phyloP scores from a whole-genome alignment of 106 monocot species.

The Allium fistulosum region DNA sequence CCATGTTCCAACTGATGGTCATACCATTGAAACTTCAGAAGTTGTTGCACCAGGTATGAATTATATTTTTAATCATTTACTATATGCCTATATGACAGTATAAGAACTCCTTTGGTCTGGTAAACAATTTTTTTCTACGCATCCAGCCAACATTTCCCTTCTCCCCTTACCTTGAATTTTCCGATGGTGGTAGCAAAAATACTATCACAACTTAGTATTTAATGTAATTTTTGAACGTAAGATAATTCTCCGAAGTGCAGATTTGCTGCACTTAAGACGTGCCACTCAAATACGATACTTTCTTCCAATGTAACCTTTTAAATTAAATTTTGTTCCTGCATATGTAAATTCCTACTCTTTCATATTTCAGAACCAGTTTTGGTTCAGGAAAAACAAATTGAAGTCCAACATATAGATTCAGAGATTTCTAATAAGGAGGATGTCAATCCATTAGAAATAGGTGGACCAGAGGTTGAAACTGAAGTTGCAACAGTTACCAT shows the following conservation, averaged over 20 bases:
- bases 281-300: neutral
- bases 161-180: no score
- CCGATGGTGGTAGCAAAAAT: no score
- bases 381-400: slow-evolving; percentile 9
- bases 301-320: no score
- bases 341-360: neutral
- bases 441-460: slow-evolving; percentile 9
- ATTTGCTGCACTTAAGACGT: neutral
- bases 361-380: slow-evolving; percentile 12
- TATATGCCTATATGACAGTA: neutral
- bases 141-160: no score
- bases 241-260: neutral
- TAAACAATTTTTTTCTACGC: neutral
- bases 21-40: slow-evolving; percentile 11
- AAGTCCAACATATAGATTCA: slow-evolving; percentile 3
- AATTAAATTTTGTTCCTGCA: no score
- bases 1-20: slow-evolving; percentile 14
- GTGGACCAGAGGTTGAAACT: slow-evolving; percentile 11
- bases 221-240: neutral
- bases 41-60: slow-evolving; percentile 24
- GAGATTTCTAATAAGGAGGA: slow-evolving; percentile 11
- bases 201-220: neutral
- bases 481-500: slow-evolving; percentile 5
- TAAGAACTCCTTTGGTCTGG: neutral
- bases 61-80: neutral